Base-by-base conservation (phyloP, 805 yeast species). In the Jamesozyma gamospora region DNA sequence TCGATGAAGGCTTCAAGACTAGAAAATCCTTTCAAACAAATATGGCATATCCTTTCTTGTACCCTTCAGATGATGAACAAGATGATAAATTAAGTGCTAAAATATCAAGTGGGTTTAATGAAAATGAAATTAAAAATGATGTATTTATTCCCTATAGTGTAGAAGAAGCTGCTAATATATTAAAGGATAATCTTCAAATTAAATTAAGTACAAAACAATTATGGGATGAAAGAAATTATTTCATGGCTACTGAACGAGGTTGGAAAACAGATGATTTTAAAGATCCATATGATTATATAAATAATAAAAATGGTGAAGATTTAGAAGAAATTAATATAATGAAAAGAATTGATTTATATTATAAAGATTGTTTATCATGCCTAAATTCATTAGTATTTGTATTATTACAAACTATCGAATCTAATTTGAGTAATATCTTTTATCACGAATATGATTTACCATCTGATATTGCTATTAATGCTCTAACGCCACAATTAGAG, bases 221-320 rank as follows among this genome's bases (percentile, higher is more conserved):
- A 33, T 79, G 87, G 77, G 58, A 68, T 21, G 90, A 81, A 43
- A 67, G 88, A 39, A 82, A 79, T 41, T 57, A 67, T 16, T 85
- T 85, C 47, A 78, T 83, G 72, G 63, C 67, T 34, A 80, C 79
- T 44, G 95, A 87, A 49, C 64, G 86, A 36, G 88, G 87, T 1
- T 72, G 76, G 75, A 39, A 45, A 16, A 13, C 21, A 12, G 39
- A 28, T 14, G 17, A 16, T 14, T 21, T 28, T 29, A 32, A 26
- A 28, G 56, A 56, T 21, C 63, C 60, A 13, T 63, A 60, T 44
- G 63, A 62, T 14, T 65, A 63, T 37, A 21, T 42, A 1, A 19
- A 21, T 4, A 29, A 41, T 14, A 41, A 26, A 8, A 44, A 49
- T 28, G 18, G n/a, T 6, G 41, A 58, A 30, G 38, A 48, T 4